phyloP scores from a whole-genome alignment of 2,329 filamentous ascomycete genomes.

The Venturia pyrina region DNA sequence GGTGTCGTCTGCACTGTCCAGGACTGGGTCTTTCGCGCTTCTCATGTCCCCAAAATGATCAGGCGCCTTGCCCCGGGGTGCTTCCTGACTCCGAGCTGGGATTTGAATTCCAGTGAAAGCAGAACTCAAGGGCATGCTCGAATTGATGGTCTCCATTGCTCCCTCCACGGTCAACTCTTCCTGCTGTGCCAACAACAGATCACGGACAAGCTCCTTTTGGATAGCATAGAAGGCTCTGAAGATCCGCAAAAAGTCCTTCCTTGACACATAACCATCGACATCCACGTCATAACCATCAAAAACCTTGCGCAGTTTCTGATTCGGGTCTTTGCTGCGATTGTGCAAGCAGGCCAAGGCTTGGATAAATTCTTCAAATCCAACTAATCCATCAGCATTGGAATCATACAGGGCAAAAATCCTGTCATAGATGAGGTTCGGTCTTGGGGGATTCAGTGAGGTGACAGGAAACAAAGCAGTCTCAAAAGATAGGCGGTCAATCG shows the following conservation, averaged over 20 bases:
- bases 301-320: neutral
- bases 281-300: constrained; percentile 14
- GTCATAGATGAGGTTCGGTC: constrained; percentile 86
- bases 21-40: neutral
- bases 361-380: constrained; percentile 87
- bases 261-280: constrained; percentile 12
- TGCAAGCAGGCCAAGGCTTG: constrained; percentile 6
- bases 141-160: constrained; percentile 30
- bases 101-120: constrained; percentile 22
- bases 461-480: constrained; percentile 81
- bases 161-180: constrained; percentile 59
- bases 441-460: constrained; percentile 65
- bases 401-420: constrained; percentile 97
- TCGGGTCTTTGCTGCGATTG: constrained; percentile 1
- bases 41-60: constrained; percentile 9
- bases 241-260: constrained; percentile 41
- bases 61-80: constrained; percentile 4
- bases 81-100: constrained; percentile 1
- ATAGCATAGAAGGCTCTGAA: constrained; percentile 88
- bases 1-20: neutral
- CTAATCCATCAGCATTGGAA: constrained; percentile 75
- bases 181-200: constrained; percentile 62
- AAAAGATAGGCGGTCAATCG: constrained; percentile 88
- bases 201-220: constrained; percentile 79
- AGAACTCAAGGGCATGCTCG: constrained; percentile 36